These are phyloP conservation scores for Clavispora carvajalis DNA, from an alignment of 805 yeast genomes.

Conservation along the genomic window DNA sequence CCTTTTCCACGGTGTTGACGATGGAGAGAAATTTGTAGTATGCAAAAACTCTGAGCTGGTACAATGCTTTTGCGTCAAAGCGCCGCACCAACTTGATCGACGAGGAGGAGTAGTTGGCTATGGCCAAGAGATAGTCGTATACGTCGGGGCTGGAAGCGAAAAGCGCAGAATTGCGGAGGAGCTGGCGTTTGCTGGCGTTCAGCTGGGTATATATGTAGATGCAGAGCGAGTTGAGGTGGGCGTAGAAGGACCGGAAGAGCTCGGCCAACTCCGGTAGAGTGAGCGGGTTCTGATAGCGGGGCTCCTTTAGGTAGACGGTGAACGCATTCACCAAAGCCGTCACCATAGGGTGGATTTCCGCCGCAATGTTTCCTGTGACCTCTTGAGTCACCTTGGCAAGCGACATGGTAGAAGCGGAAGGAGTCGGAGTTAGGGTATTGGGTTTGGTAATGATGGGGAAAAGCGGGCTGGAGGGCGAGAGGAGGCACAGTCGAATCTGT, in stretches of 20 bases:
- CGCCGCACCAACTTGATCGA: constrained; percentile 33
- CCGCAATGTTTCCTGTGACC: constrained; percentile 12
- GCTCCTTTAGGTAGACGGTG: constrained; percentile 35
- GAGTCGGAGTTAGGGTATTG: too few species aligned
- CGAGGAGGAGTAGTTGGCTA: constrained; percentile 34
- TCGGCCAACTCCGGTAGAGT: constrained; percentile 29
- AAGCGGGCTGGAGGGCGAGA: too few species aligned
- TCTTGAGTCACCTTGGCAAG: constrained; percentile 10
- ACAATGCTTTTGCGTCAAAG: constrained; percentile 31
- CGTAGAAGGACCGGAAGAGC: constrained; percentile 31
- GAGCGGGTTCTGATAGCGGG: constrained; percentile 38
- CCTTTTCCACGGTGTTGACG: constrained; percentile 27
- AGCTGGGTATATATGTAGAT: constrained; percentile 32
- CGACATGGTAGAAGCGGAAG: neutral
- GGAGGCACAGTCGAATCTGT: too few species aligned
- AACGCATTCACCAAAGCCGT: constrained; percentile 22
- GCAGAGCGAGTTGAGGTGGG: constrained; percentile 32
- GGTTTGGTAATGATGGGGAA: too few species aligned
- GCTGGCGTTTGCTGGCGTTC: constrained; percentile 34
- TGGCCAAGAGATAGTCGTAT: constrained; percentile 38
- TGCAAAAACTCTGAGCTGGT: constrained; percentile 37
- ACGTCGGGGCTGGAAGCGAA: constrained; percentile 25
- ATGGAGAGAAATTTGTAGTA: constrained; percentile 36
- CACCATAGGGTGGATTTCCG: constrained; percentile 25
- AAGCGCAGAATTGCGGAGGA: constrained; percentile 24